Percentiles rank a stretch among this genome's conserved stretches.
phyloP scores from a whole-genome alignment of 257 asterid species.

The Petunia secreta region DNA sequence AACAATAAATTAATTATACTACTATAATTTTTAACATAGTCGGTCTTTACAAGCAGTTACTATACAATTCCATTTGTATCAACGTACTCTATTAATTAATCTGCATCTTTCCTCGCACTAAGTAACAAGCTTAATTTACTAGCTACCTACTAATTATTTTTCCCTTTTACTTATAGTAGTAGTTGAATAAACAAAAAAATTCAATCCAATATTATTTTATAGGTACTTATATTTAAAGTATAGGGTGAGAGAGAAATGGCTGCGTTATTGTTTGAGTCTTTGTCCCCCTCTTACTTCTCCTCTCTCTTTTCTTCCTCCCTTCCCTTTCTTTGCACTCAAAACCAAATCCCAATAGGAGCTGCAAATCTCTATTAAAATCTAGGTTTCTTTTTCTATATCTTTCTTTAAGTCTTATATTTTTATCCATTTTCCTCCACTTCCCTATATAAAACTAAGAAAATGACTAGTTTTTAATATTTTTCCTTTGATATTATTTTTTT shows the following conservation, averaged over 20 bases:
- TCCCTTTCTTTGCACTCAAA: slow-evolving; percentile 32
- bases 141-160: too few relatives aligned
- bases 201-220: neutral
- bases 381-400: neutral
- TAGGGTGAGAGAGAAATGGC: slow-evolving; percentile 29
- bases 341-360: neutral
- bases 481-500: neutral
- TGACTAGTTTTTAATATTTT: neutral
- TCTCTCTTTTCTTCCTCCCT: slow-evolving; percentile 12
- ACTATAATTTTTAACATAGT: neutral
- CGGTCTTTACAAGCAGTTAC: too few relatives aligned
- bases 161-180: neutral
- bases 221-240: neutral
- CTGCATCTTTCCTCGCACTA: neutral
- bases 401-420: neutral
- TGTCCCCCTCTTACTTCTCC: slow-evolving; percentile 4
- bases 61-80: too few relatives aligned
- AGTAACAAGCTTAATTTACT: neutral
- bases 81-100: too few relatives aligned
- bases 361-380: slow-evolving; percentile 18
- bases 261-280: slow-evolving; percentile 26
- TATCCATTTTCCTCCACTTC: neutral
- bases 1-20: neutral
- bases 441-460: neutral
- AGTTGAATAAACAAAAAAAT: slow-evolving; percentile 17